These are phyloP conservation scores for Scenedesmus sp. DNA, from an alignment of 163 green algal species.

Conservation along the genomic window DNA sequence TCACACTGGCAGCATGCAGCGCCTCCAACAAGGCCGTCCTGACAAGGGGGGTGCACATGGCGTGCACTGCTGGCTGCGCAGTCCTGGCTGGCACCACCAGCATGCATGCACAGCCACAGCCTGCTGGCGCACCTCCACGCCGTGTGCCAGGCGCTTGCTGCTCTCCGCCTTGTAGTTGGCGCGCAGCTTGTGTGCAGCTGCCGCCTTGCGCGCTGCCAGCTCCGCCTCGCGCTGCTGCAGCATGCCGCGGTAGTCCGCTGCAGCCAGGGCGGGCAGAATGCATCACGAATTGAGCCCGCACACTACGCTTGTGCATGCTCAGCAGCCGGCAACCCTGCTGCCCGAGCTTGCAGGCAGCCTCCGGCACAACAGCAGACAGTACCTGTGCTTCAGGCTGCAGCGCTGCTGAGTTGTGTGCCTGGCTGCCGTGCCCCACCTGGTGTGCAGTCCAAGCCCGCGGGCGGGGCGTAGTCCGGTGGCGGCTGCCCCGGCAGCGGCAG, in stretches of 20 bases:
- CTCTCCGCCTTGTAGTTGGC: not conserved
- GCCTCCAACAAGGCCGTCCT: no score
- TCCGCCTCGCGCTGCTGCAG: slow-evolving; percentile 7
- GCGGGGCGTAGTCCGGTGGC: slow-evolving; percentile 28
- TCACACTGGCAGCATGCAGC: no score
- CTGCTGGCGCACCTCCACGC: not conserved
- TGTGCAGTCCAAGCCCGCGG: not conserved
- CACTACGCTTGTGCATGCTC: not conserved
- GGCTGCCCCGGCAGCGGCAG: slow-evolving; percentile 20
- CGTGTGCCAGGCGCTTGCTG: not conserved
- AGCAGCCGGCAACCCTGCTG: no score
- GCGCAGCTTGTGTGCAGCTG: slow-evolving; percentile 1
- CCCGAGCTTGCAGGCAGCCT: not conserved
- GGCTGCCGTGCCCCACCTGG: slow-evolving; percentile 1
- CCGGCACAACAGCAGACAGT: no score
- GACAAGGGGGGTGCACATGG: no score
- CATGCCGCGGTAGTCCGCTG: slow-evolving; percentile 45
- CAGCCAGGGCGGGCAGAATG: not conserved
- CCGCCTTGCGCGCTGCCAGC: not conserved
- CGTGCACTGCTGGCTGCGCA: not conserved
- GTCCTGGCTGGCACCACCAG: not conserved
- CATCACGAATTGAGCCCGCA: no score
- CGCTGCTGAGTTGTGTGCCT: not conserved
- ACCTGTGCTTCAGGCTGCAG: not conserved
- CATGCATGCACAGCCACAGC: not conserved